Percentiles rank a stretch among this genome's conserved stretches.
Evolutionary conservation across 192 early-diverging fungal genomes (phyloP).

Genomic region (Coemansia sp.): DNA sequence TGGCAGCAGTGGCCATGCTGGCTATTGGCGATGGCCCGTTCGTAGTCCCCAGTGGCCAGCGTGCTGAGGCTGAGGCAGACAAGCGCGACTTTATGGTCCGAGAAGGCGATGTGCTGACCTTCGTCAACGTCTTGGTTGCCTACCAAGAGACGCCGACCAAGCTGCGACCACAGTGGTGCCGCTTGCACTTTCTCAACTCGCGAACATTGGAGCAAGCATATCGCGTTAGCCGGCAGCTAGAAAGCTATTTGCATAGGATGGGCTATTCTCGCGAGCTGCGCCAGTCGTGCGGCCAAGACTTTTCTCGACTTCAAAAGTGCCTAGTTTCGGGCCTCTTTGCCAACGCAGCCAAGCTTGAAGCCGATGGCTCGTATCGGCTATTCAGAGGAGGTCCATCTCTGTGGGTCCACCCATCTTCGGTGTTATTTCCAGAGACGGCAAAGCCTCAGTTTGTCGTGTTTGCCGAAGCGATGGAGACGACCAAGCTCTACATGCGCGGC

Average conservation of each 20-base stretch:
- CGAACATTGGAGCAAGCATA: constrained; percentile 89
- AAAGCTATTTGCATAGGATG: constrained; percentile 74
- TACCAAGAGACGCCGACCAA: constrained; percentile 86
- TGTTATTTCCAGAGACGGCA: constrained; percentile 62
- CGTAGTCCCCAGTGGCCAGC: constrained; percentile 77
- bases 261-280: constrained; percentile 75
- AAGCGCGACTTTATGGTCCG: constrained; percentile 88
- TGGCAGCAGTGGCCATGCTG: constrained; percentile 91
- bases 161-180: constrained; percentile 81
- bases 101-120: constrained; percentile 93
- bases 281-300: constrained; percentile 70
- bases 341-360: constrained; percentile 78
- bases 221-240: constrained; percentile 88
- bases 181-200: constrained; percentile 74
- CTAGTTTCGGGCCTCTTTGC: constrained; percentile 91
- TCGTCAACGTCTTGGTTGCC: constrained; percentile 83
- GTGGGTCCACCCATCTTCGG: constrained; percentile 85
- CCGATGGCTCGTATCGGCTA: constrained; percentile 82
- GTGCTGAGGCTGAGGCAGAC: constrained; percentile 81
- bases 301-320: constrained; percentile 74
- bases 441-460: constrained; percentile 87
- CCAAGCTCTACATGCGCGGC: constrained; percentile 85
- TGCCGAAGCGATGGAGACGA: constrained; percentile 84
- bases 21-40: constrained; percentile 80
- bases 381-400: constrained; percentile 78